Evolutionary conservation across 129 eudicot genomes (phyloP).

Genomic region (Escallonia herrerae): DNA sequence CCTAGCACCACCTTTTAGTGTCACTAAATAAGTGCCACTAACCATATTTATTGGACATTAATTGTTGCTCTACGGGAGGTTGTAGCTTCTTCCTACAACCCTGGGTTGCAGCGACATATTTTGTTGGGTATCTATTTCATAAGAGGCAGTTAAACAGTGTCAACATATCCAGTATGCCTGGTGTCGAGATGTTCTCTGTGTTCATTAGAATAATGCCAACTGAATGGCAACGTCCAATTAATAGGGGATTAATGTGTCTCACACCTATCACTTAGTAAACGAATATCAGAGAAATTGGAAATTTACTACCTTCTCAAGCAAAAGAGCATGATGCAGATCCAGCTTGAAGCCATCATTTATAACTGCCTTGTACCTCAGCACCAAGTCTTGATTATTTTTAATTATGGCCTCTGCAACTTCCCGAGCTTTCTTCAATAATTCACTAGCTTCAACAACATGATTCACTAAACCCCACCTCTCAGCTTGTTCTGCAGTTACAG

Average conservation of each 20-base stretch:
- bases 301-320: conserved; percentile 66
- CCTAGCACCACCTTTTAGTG: too few species aligned
- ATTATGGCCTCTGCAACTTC: conserved; percentile 80
- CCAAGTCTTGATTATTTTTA: conserved; percentile 76
- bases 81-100: too few species aligned
- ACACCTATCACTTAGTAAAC: neutral
- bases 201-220: neutral
- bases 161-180: too few species aligned
- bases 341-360: conserved; percentile 82
- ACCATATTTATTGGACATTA: too few species aligned
- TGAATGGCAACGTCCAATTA: neutral
- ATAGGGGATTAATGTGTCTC: neutral
- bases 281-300: neutral
- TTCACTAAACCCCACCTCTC: conserved; percentile 89
- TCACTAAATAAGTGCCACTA: too few species aligned
- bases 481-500: conserved; percentile 77
- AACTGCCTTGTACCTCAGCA: conserved; percentile 82
- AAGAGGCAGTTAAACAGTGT: too few species aligned
- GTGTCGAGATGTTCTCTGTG: too few species aligned
- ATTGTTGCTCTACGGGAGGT: too few species aligned
- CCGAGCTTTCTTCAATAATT: conserved; percentile 68
- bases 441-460: conserved; percentile 73
- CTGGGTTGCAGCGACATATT: too few species aligned
- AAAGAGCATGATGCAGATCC: conserved; percentile 68
- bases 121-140: too few species aligned